Conservation (phyloP, 1,284 basidiomycete species). For the Flammula alnicola region DNA sequence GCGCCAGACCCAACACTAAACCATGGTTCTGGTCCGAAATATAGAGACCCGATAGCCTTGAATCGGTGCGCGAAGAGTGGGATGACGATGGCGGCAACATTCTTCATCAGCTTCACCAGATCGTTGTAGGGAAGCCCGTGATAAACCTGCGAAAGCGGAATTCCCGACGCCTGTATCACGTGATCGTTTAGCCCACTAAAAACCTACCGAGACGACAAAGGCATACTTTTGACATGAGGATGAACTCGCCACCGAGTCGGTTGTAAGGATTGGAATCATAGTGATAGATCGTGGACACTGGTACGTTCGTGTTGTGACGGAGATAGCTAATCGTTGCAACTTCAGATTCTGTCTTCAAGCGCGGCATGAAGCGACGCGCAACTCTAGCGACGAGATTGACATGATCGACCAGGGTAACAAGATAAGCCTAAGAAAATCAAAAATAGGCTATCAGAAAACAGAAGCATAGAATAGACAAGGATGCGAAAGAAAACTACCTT, state of each 20-base stretch:
- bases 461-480: background rate
- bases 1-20: slow-evolving; percentile 30
- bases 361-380: slow-evolving; percentile 81
- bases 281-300: slow-evolving; percentile 73
- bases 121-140: slow-evolving; percentile 66
- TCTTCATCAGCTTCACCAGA: slow-evolving; percentile 64
- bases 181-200: slow-evolving; percentile 13
- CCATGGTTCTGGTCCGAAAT: slow-evolving; percentile 59
- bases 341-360: slow-evolving; percentile 81
- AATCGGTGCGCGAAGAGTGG: slow-evolving; percentile 79
- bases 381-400: slow-evolving; percentile 74
- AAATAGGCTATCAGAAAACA: slow-evolving; percentile 1
- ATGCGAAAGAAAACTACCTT: slow-evolving; percentile 9
- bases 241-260: slow-evolving; percentile 80
- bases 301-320: slow-evolving; percentile 66
- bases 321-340: slow-evolving; percentile 81
- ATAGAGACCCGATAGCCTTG: slow-evolving; percentile 71
- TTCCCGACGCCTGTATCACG: slow-evolving; percentile 62
- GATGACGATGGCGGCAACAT: slow-evolving; percentile 66
- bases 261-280: slow-evolving; percentile 84
- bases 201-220: slow-evolving; percentile 7
- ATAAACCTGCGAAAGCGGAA: slow-evolving; percentile 69
- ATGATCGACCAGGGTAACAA: slow-evolving; percentile 66
- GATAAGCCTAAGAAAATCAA: slow-evolving; percentile 61
- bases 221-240: slow-evolving; percentile 80